These are phyloP conservation scores for Podila clonocystis DNA, from an alignment of 192 early-diverging fungal species.

Conservation along the genomic window DNA sequence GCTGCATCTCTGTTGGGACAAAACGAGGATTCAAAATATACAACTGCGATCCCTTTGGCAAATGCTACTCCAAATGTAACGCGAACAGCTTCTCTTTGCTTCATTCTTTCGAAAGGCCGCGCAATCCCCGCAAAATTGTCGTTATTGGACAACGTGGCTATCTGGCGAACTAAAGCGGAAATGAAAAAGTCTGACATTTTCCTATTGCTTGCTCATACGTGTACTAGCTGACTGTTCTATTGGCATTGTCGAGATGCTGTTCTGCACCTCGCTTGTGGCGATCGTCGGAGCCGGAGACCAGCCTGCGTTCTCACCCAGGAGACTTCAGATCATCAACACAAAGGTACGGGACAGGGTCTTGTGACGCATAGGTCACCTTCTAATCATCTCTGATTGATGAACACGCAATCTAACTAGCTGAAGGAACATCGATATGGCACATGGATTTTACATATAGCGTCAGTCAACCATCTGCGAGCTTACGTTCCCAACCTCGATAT, in stretches of 20 bases:
- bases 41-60: constrained; percentile 97
- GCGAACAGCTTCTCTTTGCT: background rate
- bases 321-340: constrained; percentile 96
- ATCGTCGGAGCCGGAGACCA: constrained; percentile 95
- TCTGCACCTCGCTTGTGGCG: constrained; percentile 96
- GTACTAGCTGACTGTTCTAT: constrained; percentile 82
- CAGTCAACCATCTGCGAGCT: constrained; percentile 98
- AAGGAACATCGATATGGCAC: background rate
- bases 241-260: constrained; percentile 97
- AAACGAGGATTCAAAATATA: constrained; percentile 93
- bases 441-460: constrained; percentile 53
- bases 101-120: background rate
- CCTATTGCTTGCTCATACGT: background rate
- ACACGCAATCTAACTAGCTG: too few species aligned
- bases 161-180: background rate
- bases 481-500: constrained; percentile 90
- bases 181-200: background rate
- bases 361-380: too few species aligned
- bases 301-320: constrained; percentile 84
- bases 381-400: too few species aligned
- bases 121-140: background rate
- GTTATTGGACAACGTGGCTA: background rate
- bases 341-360: constrained; percentile 68
- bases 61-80: constrained; percentile 87
- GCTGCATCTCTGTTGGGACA: constrained; percentile 91